phyloP scores from a whole-genome alignment of 441 rosid species.

The Breynia disticha region DNA sequence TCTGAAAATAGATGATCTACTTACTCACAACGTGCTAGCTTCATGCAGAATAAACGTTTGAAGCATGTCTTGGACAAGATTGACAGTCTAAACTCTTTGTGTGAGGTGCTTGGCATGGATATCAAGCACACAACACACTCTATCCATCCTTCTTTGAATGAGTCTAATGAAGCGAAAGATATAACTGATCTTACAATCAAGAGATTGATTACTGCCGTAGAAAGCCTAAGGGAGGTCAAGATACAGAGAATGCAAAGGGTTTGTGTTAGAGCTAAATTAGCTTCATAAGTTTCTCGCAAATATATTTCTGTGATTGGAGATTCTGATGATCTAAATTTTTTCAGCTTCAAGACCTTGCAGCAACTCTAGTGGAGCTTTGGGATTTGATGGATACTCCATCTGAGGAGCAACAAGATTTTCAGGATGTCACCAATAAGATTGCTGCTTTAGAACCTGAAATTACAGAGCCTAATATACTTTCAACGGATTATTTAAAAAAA shows the following conservation, averaged over 20 bases:
- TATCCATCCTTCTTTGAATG: constrained; percentile 43
- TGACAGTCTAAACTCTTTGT: constrained; percentile 34
- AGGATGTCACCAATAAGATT: constrained; percentile 43
- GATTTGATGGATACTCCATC: constrained; percentile 62
- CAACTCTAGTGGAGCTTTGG: constrained; percentile 69
- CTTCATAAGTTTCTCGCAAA: background rate
- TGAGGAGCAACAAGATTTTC: constrained; percentile 63
- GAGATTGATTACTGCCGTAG: constrained; percentile 38
- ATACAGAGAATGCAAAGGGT: constrained; percentile 65
- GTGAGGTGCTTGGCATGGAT: constrained; percentile 62
- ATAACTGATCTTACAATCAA: constrained; percentile 44
- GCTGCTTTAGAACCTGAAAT: constrained; percentile 62
- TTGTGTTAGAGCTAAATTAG: background rate
- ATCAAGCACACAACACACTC: constrained; percentile 28
- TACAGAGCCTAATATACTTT: constrained; percentile 52
- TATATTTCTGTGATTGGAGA: background rate
- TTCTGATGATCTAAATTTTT: constrained; percentile 9
- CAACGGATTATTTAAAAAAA: constrained; percentile 38
- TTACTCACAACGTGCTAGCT: background rate
- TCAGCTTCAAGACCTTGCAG: constrained; percentile 76
- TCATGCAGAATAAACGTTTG: constrained; percentile 42
- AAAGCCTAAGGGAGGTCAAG: constrained; percentile 44
- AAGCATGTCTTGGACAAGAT: constrained; percentile 35
- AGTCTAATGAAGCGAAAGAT: constrained; percentile 29
- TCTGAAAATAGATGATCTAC: too few species aligned